Percentiles rank a stretch among this genome's conserved stretches.
Evolutionary conservation across 2,329 filamentous ascomycete species (phyloP).

Genomic region (Monascus ruber): DNA sequence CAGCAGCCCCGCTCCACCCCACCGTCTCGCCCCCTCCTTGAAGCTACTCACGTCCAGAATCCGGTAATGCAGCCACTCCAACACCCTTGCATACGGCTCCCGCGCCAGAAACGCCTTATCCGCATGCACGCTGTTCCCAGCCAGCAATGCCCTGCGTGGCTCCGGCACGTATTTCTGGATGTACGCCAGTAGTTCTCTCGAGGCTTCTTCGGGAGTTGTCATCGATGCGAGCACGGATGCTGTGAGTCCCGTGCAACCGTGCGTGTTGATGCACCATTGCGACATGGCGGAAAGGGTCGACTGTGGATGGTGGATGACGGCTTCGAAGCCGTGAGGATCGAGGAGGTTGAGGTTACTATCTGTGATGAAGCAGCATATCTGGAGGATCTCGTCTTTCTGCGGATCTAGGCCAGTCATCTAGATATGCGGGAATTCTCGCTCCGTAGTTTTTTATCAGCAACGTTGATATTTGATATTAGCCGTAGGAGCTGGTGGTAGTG

Average conservation of each 20-base stretch:
- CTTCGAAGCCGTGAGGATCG: constrained; percentile 67
- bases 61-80: constrained; percentile 74
- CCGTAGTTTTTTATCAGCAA: not conserved
- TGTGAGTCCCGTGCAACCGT: constrained; percentile 71
- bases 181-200: constrained; percentile 63
- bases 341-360: constrained; percentile 65
- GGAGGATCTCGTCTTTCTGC: constrained; percentile 71
- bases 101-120: constrained; percentile 71
- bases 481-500: not conserved
- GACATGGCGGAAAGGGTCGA: constrained; percentile 67
- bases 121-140: constrained; percentile 87
- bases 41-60: constrained; percentile 85
- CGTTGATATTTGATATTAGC: no score
- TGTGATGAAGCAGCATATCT: constrained; percentile 87
- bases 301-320: constrained; percentile 61
- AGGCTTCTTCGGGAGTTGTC: constrained; percentile 60
- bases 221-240: constrained; percentile 61
- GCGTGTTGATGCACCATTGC: constrained; percentile 76
- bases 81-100: constrained; percentile 60
- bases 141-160: constrained; percentile 58
- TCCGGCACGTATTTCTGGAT: constrained; percentile 61
- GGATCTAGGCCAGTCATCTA: constrained; percentile 87
- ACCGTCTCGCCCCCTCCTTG: constrained; percentile 80
- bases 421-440: not conserved
- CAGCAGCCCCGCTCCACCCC: constrained; percentile 55